Base-by-base conservation (phyloP, 306 rosid species). In the Vicia sativa region DNA sequence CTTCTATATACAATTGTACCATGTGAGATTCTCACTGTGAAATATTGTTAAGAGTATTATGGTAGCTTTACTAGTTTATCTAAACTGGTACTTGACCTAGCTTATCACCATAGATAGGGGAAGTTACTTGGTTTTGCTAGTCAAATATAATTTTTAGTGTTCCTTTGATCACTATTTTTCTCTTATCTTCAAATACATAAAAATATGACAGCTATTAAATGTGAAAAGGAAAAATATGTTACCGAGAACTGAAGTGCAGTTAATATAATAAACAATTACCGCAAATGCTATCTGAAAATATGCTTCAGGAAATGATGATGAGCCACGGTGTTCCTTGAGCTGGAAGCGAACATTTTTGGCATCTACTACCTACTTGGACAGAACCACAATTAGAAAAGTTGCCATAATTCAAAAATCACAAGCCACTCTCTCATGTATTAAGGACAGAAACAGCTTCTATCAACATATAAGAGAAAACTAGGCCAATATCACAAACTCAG, bases 301-400 rank as follows among this genome's bases (percentile, higher is more conserved):
- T 46, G 96, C 97, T 82, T 93, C 98, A 11, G 98, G 87, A 77
- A 83, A 93, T 50, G 98, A 86, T 31, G 98, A 85, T 4, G 91
- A 82, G 73, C 65, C 75, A 31, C 58, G 80, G 43, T 73, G 88
- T 82, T 88, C 89, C 25, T 79, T 67, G 57, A 93, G 88, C 77
- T 93, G 98, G 76, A 82, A 87, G 50, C 71, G 81, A 57, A 93
- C 86, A 67, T 93, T 93, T 79, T 86, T 93, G 53, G 97, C 97
- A 68, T 90, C 98, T 23, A 90, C 98, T 10, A 90, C 97, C 91
- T 93, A 76, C 44, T 53, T 21, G 52, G 61, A 37, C 60, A 81
- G 60, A 73, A 80, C 67, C 55, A 13, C 56, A 43, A 37, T 71
- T 61, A 77, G 34, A 62, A 64, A 18, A 52, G 55, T 11, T 45